Base-by-base conservation (phyloP, 768 basidiomycete species). In the Collybia nuda region DNA sequence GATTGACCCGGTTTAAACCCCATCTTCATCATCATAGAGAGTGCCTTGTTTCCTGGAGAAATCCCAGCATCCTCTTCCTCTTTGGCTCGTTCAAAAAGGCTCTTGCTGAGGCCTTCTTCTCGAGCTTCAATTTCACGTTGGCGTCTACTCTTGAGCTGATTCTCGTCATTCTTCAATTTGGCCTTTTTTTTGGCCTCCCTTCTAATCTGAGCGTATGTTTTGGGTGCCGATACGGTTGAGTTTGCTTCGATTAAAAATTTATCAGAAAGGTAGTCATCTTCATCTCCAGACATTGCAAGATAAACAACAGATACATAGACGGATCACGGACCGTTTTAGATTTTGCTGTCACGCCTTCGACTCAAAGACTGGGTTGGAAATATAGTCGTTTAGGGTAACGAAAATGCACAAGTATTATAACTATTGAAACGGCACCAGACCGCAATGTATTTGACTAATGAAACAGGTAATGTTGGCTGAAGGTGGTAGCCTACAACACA, bases 1-100 rank as follows among this genome's bases (percentile, higher is more conserved):
- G 88, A 76, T 64, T 92, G 83, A 14, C 92, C 92, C 2, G 88
- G 84, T 69, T 86, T 87, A 73, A 90, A 94, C 1, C 92, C 92
- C 92, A 93, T 93, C 71, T 89, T 93, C 79, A 88, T 83, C 92
- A 94, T 94, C 74, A 94, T 93, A 14, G 81, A 78, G 47, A 93
- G 71, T 6, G 91, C 92, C 64, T 92, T 93, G 72, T 81, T 92
- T 38, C 78, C 75, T 46, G 72, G 67, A 37, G 72, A 69, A 18
- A 74, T 61, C 5, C 80, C 83, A 40, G 69, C 72, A 52, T 76
- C 77, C 54, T 81, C 77, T 39, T 82, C 80, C 61, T 90, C 86
- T 63, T 79, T 76, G 19, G 86, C 88, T 38, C 81, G 76, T 60
- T 90, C 86, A 58, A 94, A 92, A 18, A 93, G 80, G 67, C 86